These are phyloP conservation scores for Trichoderma afroharzianum DNA, from an alignment of 2,329 filamentous ascomycete species.

Conservation along the genomic window DNA sequence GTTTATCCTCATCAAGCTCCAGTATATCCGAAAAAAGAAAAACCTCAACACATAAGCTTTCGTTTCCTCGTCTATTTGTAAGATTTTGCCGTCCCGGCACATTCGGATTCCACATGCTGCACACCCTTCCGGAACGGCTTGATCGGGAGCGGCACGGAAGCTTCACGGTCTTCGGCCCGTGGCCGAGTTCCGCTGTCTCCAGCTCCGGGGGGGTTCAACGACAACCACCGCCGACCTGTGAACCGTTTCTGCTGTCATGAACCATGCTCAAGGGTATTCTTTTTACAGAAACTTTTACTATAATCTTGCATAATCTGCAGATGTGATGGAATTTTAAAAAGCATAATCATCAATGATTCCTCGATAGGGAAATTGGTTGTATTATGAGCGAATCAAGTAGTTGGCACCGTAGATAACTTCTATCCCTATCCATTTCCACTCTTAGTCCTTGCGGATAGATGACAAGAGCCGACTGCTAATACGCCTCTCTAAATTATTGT, in stretches of 20 bases:
- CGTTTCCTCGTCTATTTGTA: not conserved
- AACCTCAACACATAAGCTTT: not conserved
- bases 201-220: not conserved
- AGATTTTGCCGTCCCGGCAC: not conserved
- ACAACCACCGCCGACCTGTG: not conserved
- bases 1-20: not conserved
- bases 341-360: not conserved
- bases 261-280: not conserved
- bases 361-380: not conserved
- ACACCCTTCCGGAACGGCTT: not conserved
- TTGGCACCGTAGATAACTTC: not conserved
- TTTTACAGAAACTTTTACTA: not conserved
- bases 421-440: not conserved
- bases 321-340: not conserved
- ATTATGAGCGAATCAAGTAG: not conserved
- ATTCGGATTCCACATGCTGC: not conserved
- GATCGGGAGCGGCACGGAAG: not conserved
- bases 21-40: not conserved
- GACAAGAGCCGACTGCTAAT: not conserved
- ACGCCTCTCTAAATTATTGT: not conserved
- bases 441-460: not conserved
- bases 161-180: not conserved
- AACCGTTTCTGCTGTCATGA: not conserved
- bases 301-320: not conserved
- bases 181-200: not conserved